Percentiles rank a stretch among this genome's conserved stretches.
Evolutionary conservation across 2,329 filamentous ascomycete species (phyloP).

Genomic region (Lasiodiplodia hormozganensis): DNA sequence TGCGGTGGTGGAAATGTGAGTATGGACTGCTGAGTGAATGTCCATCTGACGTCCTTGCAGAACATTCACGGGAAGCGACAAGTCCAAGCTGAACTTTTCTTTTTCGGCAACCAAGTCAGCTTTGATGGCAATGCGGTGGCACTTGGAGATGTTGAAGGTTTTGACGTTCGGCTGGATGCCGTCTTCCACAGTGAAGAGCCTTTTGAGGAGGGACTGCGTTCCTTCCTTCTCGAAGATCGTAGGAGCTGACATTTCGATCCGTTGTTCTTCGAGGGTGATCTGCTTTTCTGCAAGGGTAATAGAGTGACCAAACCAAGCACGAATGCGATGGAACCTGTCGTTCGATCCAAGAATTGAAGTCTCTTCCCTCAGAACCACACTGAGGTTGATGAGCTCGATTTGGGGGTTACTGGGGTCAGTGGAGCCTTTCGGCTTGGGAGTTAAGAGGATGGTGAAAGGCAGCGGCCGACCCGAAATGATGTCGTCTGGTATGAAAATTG

Average conservation of each 20-base stretch:
- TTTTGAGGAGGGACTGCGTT: conserved; percentile 36
- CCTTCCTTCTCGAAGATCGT: conserved; percentile 35
- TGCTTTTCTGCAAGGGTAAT: conserved; percentile 31
- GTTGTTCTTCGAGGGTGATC: conserved; percentile 39
- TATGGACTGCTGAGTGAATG: background rate
- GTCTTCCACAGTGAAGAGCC: conserved; percentile 44
- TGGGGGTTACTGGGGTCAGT: background rate
- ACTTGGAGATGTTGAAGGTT: conserved; percentile 43
- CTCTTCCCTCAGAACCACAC: background rate
- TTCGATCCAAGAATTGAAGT: conserved; percentile 32
- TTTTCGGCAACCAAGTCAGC: conserved; percentile 39
- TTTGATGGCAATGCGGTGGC: conserved; percentile 39
- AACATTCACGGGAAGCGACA: background rate
- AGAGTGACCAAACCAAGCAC: conserved; percentile 36
- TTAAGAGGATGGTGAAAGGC: background rate
- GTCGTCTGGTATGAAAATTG: background rate
- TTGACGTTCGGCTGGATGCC: conserved; percentile 44
- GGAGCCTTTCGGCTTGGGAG: background rate
- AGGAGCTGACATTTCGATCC: conserved; percentile 36
- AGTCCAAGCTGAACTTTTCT: conserved; percentile 39
- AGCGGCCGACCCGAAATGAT: background rate
- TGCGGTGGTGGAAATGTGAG: background rate
- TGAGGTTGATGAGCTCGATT: background rate
- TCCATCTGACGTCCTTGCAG: background rate
- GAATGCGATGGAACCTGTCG: conserved; percentile 42